Conservation (phyloP, 768 basidiomycete genomes). For the Phanerodontia chrysosporium region DNA sequence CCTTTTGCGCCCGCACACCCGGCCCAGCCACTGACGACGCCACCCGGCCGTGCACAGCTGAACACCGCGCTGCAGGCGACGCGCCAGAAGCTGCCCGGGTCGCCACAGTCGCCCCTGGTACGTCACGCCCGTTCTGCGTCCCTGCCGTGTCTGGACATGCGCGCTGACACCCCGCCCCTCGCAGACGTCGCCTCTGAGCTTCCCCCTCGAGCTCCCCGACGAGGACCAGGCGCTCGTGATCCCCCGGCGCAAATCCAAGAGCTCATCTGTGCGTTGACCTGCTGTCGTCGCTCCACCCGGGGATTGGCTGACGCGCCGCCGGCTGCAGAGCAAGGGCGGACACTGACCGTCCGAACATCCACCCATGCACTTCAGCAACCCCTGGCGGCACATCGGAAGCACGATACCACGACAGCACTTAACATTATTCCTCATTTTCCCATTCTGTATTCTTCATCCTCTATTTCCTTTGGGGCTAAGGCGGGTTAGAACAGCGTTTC, state of each 20-base stretch:
- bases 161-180: not conserved
- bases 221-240: slow-evolving; percentile 25
- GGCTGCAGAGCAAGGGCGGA: not conserved
- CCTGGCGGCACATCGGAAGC: not conserved
- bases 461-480: not conserved
- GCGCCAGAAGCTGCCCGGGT: slow-evolving; percentile 18
- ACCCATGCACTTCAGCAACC: not conserved
- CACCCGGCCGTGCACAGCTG: slow-evolving; percentile 15
- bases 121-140: not conserved
- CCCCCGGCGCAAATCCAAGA: slow-evolving; percentile 16
- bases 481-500: not conserved
- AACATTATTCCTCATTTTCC: not conserved
- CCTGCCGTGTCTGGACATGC: not conserved
- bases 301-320: not conserved
- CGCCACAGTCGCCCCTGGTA: slow-evolving; percentile 6
- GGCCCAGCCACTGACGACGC: slow-evolving; percentile 7
- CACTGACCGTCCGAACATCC: not conserved
- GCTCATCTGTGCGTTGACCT: slow-evolving; percentile 1
- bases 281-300: not conserved
- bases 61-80: slow-evolving; percentile 22
- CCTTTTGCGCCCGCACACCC: not conserved
- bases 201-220: slow-evolving; percentile 14
- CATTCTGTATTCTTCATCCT: not conserved
- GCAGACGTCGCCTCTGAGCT: slow-evolving; percentile 7
- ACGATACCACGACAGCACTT: not conserved